These are phyloP conservation scores for Arabidopsis arenosa DNA, from an alignment of 345 rosid genomes.

Conservation along the genomic window DNA sequence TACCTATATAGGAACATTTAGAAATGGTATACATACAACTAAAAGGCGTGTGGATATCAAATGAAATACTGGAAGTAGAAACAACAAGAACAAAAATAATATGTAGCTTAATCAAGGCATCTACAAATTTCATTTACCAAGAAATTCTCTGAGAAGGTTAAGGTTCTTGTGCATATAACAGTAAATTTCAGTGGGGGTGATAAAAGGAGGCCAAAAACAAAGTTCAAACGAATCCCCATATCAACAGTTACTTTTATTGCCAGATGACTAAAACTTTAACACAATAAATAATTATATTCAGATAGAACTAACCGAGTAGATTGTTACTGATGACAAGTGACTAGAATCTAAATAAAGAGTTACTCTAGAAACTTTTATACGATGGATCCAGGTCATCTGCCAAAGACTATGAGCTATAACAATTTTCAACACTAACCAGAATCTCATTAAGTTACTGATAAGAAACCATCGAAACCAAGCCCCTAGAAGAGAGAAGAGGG, in stretches of 20 bases:
- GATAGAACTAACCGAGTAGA: background rate
- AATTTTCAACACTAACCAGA: background rate
- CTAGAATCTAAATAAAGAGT: conserved; percentile 2
- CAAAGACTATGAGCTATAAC: background rate
- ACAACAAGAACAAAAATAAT: conserved; percentile 4
- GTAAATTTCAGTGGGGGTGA: background rate
- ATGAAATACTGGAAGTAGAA: conserved; percentile 8
- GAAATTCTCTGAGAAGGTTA: background rate
- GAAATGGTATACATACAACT: conserved; percentile 24
- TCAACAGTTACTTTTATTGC: background rate
- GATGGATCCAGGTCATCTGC: conserved; percentile 10
- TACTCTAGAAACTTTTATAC: background rate
- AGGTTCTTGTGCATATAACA: background rate
- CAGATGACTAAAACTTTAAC: background rate
- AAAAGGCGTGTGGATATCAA: background rate
- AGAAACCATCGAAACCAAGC: background rate
- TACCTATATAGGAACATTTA: conserved; percentile 54
- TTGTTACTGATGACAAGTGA: background rate
- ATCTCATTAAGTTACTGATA: conserved; percentile 13
- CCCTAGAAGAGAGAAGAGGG: background rate
- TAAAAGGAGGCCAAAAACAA: background rate
- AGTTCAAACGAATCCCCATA: background rate
- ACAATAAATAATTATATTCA: background rate
- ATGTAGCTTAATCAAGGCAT: conserved; percentile 3
- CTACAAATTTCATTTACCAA: background rate